A percentile compares a stretch with the other conserved stretches of the same genome.
Conservation (phyloP, 2,329 filamentous ascomycete genomes). For the Alternaria hordeiaustralica region DNA sequence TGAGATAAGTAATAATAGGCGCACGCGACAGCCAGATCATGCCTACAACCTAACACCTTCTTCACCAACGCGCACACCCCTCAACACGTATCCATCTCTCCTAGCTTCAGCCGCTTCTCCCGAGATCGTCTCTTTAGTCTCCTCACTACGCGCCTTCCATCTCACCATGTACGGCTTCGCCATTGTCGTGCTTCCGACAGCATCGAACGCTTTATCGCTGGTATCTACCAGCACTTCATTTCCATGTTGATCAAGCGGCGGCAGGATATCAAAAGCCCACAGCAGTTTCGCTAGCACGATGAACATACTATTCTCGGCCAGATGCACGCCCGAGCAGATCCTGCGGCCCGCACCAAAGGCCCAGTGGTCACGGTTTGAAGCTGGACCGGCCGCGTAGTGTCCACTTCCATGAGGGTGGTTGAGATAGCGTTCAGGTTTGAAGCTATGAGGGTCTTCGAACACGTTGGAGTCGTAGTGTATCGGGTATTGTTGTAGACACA, state of each 20-base stretch:
- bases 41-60: conserved; percentile 28
- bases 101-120: conserved; percentile 36
- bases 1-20: background rate
- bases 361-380: conserved; percentile 44
- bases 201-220: conserved; percentile 43
- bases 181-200: conserved; percentile 37
- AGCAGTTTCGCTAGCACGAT: conserved; percentile 54
- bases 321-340: conserved; percentile 51
- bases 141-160: conserved; percentile 32
- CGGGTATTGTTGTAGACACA: conserved; percentile 38
- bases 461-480: conserved; percentile 47
- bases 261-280: conserved; percentile 56
- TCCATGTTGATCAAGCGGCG: conserved; percentile 45
- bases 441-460: conserved; percentile 47
- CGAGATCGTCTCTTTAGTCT: conserved; percentile 26
- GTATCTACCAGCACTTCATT: conserved; percentile 45
- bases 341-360: conserved; percentile 54
- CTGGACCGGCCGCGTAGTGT: conserved; percentile 42
- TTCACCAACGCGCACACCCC: conserved; percentile 40
- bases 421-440: conserved; percentile 56
- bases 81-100: conserved; percentile 40
- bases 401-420: conserved; percentile 33
- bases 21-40: background rate
- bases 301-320: conserved; percentile 54
- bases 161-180: conserved; percentile 42